These are phyloP conservation scores for Penicillium sp. DNA, from an alignment of 2,329 filamentous ascomycete genomes.

Conservation along the genomic window DNA sequence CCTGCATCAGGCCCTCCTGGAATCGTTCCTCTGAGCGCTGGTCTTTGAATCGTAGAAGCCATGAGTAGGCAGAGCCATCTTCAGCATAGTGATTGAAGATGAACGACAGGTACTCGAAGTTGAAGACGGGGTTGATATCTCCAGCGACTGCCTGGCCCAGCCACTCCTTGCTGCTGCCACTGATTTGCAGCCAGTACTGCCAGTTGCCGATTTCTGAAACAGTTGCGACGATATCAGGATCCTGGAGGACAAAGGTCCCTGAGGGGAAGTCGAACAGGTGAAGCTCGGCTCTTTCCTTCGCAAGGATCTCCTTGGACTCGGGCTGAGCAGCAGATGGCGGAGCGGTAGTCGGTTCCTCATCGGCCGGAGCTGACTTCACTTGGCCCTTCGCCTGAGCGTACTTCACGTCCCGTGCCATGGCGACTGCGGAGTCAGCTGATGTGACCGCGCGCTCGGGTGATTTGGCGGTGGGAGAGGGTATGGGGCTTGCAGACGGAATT, in stretches of 20 bases:
- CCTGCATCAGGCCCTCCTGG: constrained; percentile 92
- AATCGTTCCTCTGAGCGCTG: constrained; percentile 79
- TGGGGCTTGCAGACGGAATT: constrained; percentile 62
- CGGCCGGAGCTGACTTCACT: constrained; percentile 38
- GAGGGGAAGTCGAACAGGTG: constrained; percentile 91
- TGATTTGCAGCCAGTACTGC: constrained; percentile 94
- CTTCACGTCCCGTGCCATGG: constrained; percentile 50
- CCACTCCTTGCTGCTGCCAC: constrained; percentile 75
- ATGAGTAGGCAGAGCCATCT: constrained; percentile 90
- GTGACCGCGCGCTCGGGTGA: constrained; percentile 38
- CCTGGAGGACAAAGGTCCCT: constrained; percentile 81
- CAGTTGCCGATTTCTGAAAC: constrained; percentile 87
- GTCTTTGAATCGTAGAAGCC: constrained; percentile 90
- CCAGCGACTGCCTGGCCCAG: constrained; percentile 81
- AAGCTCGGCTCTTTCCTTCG: constrained; percentile 76
- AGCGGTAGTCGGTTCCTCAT: constrained; percentile 58
- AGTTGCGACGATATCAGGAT: constrained; percentile 71
- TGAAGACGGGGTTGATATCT: constrained; percentile 97
- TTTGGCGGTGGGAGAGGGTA: constrained; percentile 51
- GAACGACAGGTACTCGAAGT: constrained; percentile 98
- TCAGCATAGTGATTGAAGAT: constrained; percentile 96
- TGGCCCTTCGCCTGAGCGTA: constrained; percentile 46
- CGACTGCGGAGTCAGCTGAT: constrained; percentile 44
- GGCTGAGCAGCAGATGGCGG: constrained; percentile 65
- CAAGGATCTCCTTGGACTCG: constrained; percentile 70